Percentiles rank a stretch among this genome's conserved stretches.
These are phyloP conservation scores for Astrothelium subdiscretum DNA, from an alignment of 495 filamentous ascomycete species.

Conservation along the genomic window DNA sequence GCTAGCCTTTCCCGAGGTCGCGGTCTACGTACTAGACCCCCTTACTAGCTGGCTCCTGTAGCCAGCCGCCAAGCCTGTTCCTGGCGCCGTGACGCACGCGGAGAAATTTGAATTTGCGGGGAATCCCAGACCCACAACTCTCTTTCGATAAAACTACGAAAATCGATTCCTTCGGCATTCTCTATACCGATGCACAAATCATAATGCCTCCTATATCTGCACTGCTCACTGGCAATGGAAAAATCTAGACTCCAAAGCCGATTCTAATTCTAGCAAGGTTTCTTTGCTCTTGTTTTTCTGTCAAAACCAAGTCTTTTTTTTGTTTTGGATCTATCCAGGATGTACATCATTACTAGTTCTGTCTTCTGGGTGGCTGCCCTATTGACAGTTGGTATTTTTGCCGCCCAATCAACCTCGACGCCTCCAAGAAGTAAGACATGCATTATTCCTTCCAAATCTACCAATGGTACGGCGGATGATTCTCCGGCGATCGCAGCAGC, in stretches of 20 bases:
- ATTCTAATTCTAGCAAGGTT: not conserved
- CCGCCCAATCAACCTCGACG: not conserved
- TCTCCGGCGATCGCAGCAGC: conserved; percentile 23
- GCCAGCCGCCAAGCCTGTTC: no score
- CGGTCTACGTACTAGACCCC: not conserved
- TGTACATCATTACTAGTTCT: not conserved
- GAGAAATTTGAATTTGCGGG: not conserved
- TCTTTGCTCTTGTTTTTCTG: not conserved
- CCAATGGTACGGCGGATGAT: conserved; percentile 29
- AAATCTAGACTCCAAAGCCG: not conserved
- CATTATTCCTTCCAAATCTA: conserved; percentile 10
- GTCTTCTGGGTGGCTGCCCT: not conserved
- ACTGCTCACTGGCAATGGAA: not conserved
- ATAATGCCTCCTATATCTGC: not conserved
- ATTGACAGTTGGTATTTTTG: not conserved
- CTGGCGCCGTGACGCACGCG: not conserved
- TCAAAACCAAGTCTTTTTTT: not conserved
- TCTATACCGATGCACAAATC: not conserved
- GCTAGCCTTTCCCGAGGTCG: no score
- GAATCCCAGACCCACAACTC: not conserved
- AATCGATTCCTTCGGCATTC: not conserved
- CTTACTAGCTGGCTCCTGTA: not conserved
- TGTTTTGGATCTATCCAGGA: not conserved
- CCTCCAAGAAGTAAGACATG: conserved; percentile 2
- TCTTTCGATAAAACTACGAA: not conserved